A percentile compares a stretch with the other conserved stretches of the same genome.
Evolutionary conservation across 352 stramenopile genomes (phyloP).

Genomic region (Aphanomyces invadans): DNA sequence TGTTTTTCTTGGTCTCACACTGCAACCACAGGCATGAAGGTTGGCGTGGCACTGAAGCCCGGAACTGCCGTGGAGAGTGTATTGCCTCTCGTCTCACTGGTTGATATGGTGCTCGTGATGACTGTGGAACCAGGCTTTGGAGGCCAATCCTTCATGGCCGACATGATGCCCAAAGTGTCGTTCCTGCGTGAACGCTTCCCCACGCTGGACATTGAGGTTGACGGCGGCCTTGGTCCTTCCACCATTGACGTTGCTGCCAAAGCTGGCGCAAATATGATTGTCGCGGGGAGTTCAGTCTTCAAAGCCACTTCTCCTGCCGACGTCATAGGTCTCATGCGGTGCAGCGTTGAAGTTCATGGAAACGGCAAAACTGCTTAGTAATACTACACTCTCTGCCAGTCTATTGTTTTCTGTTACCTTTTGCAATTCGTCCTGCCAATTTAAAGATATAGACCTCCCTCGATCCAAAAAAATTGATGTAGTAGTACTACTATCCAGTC

Average conservation of each 20-base stretch:
- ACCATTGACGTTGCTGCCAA: conserved; percentile 91
- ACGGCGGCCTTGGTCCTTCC: conserved; percentile 89
- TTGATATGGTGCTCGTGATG: conserved; percentile 98
- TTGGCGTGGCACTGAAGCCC: conserved; percentile 93
- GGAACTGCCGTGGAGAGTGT: conserved; percentile 86
- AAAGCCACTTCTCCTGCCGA: conserved; percentile 52
- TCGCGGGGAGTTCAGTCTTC: conserved; percentile 93
- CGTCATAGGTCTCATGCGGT: conserved; percentile 72
- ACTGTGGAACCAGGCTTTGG: conserved; percentile 97
- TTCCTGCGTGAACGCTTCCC: conserved; percentile 86
- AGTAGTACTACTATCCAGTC: too few species aligned
- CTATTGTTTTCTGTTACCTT: background rate
- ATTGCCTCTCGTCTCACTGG: conserved; percentile 71
- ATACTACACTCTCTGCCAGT: background rate
- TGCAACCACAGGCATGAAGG: conserved; percentile 82
- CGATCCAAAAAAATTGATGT: too few species aligned
- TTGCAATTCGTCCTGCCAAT: too few species aligned
- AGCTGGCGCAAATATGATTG: conserved; percentile 96
- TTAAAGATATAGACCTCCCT: too few species aligned
- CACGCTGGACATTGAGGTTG: conserved; percentile 95
- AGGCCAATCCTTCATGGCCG: conserved; percentile 94
- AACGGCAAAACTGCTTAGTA: conserved; percentile 56
- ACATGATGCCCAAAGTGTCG: conserved; percentile 94
- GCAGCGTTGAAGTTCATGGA: conserved; percentile 72
- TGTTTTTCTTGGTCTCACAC: conserved; percentile 10